Conservation (phyloP, 169 alveolate species). For the Cryptosporidium ubiquitum region DNA sequence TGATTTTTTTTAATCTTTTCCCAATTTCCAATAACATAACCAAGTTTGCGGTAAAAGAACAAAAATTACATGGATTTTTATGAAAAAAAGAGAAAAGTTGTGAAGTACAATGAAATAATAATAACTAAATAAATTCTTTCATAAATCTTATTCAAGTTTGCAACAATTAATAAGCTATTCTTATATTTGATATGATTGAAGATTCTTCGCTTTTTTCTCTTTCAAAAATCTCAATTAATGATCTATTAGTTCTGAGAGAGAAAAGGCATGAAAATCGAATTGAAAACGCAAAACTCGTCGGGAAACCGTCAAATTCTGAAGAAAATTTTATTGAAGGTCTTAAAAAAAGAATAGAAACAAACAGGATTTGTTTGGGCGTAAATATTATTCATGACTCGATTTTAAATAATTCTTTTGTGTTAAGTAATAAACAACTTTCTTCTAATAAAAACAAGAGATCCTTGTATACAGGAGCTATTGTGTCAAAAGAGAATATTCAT, state of each 20-base stretch:
- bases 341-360: background rate
- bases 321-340: background rate
- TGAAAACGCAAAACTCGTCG: background rate
- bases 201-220: background rate
- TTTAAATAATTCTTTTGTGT: too few relatives aligned
- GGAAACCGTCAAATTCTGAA: background rate
- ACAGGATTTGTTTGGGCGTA: background rate
- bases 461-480: background rate
- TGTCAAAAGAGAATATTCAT: background rate
- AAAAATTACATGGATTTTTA: background rate
- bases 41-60: background rate
- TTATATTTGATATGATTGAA: background rate
- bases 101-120: background rate
- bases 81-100: background rate
- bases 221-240: slow-evolving; percentile 30
- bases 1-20: background rate
- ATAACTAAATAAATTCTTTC: background rate
- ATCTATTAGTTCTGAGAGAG: slow-evolving; percentile 1
- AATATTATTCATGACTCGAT: background rate
- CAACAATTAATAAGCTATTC: background rate
- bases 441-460: background rate
- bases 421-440: background rate
- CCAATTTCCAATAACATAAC: too few relatives aligned
- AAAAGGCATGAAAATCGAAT: background rate
- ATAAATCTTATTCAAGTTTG: background rate